Evolutionary conservation across 352 stramenopile species (phyloP).

Genomic region (Phytophthora pistaciae): DNA sequence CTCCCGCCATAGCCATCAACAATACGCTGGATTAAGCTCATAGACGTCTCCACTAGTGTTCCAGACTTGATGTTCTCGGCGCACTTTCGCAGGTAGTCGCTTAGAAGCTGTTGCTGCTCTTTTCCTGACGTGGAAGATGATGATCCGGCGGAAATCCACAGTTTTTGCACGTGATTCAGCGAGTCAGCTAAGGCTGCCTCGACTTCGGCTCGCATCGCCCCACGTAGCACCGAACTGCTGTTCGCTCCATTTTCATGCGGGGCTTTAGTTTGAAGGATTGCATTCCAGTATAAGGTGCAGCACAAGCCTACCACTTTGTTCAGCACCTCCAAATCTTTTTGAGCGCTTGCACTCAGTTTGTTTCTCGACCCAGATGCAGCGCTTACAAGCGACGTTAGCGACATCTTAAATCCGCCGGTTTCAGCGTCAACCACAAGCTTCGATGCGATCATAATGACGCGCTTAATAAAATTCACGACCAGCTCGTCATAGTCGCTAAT

Average conservation of each 20-base stretch:
- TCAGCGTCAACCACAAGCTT: slow-evolving; percentile 82
- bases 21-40: slow-evolving; percentile 80
- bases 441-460: slow-evolving; percentile 75
- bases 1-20: slow-evolving; percentile 57
- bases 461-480: slow-evolving; percentile 80
- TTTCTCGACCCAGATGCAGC: slow-evolving; percentile 61
- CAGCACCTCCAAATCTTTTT: slow-evolving; percentile 77
- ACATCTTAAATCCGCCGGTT: slow-evolving; percentile 73
- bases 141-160: slow-evolving; percentile 57
- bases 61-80: slow-evolving; percentile 70
- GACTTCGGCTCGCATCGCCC: slow-evolving; percentile 55
- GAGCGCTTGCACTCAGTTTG: slow-evolving; percentile 50
- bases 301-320: slow-evolving; percentile 80
- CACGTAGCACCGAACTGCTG: slow-evolving; percentile 27
- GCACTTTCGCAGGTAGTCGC: slow-evolving; percentile 80
- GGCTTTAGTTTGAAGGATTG: slow-evolving; percentile 52
- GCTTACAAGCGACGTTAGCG: slow-evolving; percentile 69
- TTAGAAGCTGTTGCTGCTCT: slow-evolving; percentile 76
- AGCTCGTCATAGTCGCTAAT: slow-evolving; percentile 81
- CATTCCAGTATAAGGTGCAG: slow-evolving; percentile 86
- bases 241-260: slow-evolving; percentile 12
- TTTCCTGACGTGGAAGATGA: slow-evolving; percentile 65
- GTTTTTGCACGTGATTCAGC: slow-evolving; percentile 77
- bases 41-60: slow-evolving; percentile 71
- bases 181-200: slow-evolving; percentile 71